These are phyloP conservation scores for Suhomyces kilbournensis DNA, from an alignment of 805 yeast species.

Conservation along the genomic window DNA sequence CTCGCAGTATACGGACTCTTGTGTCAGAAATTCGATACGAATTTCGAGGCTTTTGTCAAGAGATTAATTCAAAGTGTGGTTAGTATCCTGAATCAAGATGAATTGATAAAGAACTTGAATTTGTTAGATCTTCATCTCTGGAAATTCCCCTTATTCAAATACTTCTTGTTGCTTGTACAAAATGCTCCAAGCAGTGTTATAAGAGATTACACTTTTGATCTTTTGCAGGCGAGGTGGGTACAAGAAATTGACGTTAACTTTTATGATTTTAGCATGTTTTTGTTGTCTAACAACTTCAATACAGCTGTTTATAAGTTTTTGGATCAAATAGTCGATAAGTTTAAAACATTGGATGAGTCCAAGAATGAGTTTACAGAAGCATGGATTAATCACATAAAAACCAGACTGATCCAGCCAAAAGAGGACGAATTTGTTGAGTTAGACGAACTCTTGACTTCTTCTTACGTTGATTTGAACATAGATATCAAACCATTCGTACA, in stretches of 20 bases:
- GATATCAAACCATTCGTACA: slow-evolving; percentile 16
- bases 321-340: not conserved
- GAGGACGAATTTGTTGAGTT: slow-evolving; percentile 3
- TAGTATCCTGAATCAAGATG: slow-evolving; percentile 22
- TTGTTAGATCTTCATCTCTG: slow-evolving; percentile 24
- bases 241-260: slow-evolving; percentile 9
- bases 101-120: slow-evolving; percentile 19
- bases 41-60: slow-evolving; percentile 30
- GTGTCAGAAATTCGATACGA: slow-evolving; percentile 15
- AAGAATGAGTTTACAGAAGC: not conserved
- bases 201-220: slow-evolving; percentile 21
- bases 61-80: slow-evolving; percentile 33
- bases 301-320: not conserved
- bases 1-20: slow-evolving; percentile 19
- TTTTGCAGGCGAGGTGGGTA: slow-evolving; percentile 18
- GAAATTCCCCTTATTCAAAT: slow-evolving; percentile 30
- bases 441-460: slow-evolving; percentile 18
- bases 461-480: slow-evolving; percentile 9
- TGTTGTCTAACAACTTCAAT: not conserved
- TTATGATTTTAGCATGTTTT: not conserved
- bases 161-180: slow-evolving; percentile 30
- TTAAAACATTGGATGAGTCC: not conserved
- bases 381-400: not conserved
- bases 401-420: not conserved
- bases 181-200: slow-evolving; percentile 33